Conservation (phyloP, 768 basidiomycete species). For the Glaciozyma antarctica region DNA sequence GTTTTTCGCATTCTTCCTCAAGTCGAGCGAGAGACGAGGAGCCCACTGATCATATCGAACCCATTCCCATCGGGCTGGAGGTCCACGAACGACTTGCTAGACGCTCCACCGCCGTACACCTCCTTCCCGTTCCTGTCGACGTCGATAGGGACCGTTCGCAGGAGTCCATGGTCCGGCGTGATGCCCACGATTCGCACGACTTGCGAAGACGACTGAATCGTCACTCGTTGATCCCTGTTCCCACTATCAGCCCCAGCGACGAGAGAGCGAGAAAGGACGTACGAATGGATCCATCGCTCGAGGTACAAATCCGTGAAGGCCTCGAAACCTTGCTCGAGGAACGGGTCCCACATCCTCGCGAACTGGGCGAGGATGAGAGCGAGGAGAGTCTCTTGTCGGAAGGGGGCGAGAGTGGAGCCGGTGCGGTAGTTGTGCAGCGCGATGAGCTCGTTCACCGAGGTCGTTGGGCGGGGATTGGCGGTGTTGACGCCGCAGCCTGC, state of each 20-base stretch:
- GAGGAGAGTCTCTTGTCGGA: constrained; percentile 64
- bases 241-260: not conserved
- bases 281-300: constrained; percentile 85
- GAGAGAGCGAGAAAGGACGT: constrained; percentile 40
- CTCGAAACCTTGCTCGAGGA: constrained; percentile 63
- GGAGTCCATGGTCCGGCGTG: constrained; percentile 73
- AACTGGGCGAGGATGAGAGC: constrained; percentile 68
- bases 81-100: constrained; percentile 57
- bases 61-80: constrained; percentile 95
- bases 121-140: constrained; percentile 31
- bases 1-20: too few species aligned
- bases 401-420: constrained; percentile 39
- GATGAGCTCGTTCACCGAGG: constrained; percentile 65
- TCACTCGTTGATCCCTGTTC: constrained; percentile 67
- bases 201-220: constrained; percentile 62
- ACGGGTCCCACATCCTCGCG: constrained; percentile 65
- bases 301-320: constrained; percentile 74
- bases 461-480: constrained; percentile 67
- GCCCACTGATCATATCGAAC: constrained; percentile 65
- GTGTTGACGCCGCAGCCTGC: constrained; percentile 87
- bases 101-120: constrained; percentile 28
- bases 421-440: constrained; percentile 36
- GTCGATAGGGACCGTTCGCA: constrained; percentile 64
- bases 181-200: constrained; percentile 72
- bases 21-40: constrained; percentile 10